Evolutionary conservation across 805 yeast species (phyloP), one percentile per base, ranked within the genome.

Genomic region (Tetrapisispora iriomotensis): DNA sequence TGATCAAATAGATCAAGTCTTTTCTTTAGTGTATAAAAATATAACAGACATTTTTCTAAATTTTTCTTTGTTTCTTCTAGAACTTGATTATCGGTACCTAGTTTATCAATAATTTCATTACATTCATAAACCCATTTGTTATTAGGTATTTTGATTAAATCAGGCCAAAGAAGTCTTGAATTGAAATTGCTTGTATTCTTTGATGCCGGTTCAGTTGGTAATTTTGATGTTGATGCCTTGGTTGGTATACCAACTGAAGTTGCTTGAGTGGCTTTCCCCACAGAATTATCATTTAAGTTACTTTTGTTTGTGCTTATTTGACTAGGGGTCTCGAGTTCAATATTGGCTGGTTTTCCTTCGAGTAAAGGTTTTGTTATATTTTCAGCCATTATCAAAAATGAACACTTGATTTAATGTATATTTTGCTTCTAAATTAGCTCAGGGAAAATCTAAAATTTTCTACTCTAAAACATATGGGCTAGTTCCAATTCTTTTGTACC

Each of bases 41-140:
- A 60, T 46, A 59, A 48, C 26, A 61, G 36, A 44, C 62, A 58
- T 33, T 53, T 56, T 34, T 60, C 64, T 57, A 61, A 58, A 33
- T 47, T 50, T 38, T 46, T 55, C 35, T 60, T 60, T 21, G 48
- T 42, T 36, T 56, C 58, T 25, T 43, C 32, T 2, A 55, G 45
- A 2, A 31, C 38, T 7, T 45, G 48, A 3, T 49, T 49, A 28
- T 46, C 45, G 3, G 48, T 40, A 12, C 56, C 56, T 24, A 61
- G 36, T 37, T 47, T 56, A 13, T 54, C 56, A n/a, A 61, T 49
- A 8, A 60, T 50, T 23, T 60, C 59, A 19, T 48, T 44, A 28
- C 57, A 48, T 4, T 49, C 45, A 36, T 49, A 61, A 3, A 46
- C 41, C 65, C 65, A 61, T 22, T 43, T 40, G 32, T 60, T 61